Evolutionary conservation across 176 grass and related monocot genomes (phyloP), one percentile per base, ranked within the genome.

Genomic region (Guadua angustifolia): DNA sequence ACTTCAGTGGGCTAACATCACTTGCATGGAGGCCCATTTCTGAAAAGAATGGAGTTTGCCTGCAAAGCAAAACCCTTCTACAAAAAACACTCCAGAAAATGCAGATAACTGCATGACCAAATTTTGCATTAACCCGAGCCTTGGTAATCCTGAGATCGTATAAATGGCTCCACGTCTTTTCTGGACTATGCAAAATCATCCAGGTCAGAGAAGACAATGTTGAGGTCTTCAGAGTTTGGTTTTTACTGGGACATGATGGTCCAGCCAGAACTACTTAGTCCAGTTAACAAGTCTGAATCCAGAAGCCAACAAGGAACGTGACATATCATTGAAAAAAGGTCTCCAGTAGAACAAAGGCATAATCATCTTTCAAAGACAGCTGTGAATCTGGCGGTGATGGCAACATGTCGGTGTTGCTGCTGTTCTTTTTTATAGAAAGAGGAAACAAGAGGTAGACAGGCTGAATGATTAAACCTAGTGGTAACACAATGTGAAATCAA

Each of bases 231-330:
- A 9, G 62, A 66, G 66, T 19, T 88, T 33, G 74, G 74, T 45
- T 63, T 66, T 12, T 65, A 44, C 19, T 7, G n/a, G 5, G 66
- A 10, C 26, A 26, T 79, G 42, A 63, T 73, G 81, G 42, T 39
- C 42, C 18, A 64, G 6, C 73, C 51, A 75, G 50, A 64, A 66
- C 72, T 36, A 16, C 1, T 29, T 22, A 70, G 25, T 82, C 16
- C 73, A 71, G 6, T 10, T 53, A 55, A 40, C 21, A 43, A 63
- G 16, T 52, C 65, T 32, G 35, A 78, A 79, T 45, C 44, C 74
- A 58, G 57, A 79, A 83, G 74, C 13, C 46, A 66, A 45, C 66
- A 43, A 73, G 29, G 80, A 56, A 88, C 11, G 80, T 71, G 86
- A 66, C 86, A 60, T 69, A 65, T 14, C 8, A 21, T 56, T 71